phyloP scores from a whole-genome alignment of 2,329 filamentous ascomycete species.

The Westerdykella aurantiaca region DNA sequence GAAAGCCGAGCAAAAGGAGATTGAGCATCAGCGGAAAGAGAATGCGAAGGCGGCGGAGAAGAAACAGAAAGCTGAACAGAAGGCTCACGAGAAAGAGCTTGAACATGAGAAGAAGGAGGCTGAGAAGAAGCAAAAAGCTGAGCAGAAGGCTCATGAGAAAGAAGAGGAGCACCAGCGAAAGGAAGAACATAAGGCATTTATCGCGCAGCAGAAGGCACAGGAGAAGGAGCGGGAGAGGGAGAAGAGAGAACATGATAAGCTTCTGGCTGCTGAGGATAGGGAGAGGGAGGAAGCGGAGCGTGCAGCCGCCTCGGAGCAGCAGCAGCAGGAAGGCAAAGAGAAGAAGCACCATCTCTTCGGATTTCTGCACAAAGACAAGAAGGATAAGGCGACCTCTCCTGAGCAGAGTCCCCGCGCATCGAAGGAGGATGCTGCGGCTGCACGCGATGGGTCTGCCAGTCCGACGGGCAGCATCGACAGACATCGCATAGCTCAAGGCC shows the following conservation, averaged over 20 bases:
- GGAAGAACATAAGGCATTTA: background rate
- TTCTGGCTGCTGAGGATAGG: constrained; percentile 19
- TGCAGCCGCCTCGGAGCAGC: constrained; percentile 5
- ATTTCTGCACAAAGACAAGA: constrained; percentile 40
- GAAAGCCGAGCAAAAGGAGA: constrained; percentile 14
- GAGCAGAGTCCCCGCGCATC: constrained; percentile 17
- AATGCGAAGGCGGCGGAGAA: constrained; percentile 22
- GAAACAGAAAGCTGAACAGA: constrained; percentile 24
- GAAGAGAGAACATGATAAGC: constrained; percentile 10
- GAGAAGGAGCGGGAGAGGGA: constrained; percentile 21
- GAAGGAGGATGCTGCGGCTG: constrained; percentile 19
- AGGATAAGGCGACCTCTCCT: constrained; percentile 26
- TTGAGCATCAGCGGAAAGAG: constrained; percentile 22
- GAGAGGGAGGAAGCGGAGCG: constrained; percentile 9
- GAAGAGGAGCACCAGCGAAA: constrained; percentile 12
- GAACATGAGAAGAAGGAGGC: constrained; percentile 15
- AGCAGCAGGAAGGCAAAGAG: constrained; percentile 24
- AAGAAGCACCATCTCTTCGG: constrained; percentile 37
- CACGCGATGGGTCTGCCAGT: constrained; percentile 16
- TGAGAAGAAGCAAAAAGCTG: constrained; percentile 10
- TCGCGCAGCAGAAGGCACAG: constrained; percentile 9
- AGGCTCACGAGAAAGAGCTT: constrained; percentile 17
- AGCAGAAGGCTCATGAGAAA: constrained; percentile 11
- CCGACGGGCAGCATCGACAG: constrained; percentile 12
- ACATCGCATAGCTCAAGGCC: constrained; percentile 1